These are phyloP conservation scores for Glomus cerebriforme DNA, from an alignment of 192 early-diverging fungal genomes.

Conservation along the genomic window DNA sequence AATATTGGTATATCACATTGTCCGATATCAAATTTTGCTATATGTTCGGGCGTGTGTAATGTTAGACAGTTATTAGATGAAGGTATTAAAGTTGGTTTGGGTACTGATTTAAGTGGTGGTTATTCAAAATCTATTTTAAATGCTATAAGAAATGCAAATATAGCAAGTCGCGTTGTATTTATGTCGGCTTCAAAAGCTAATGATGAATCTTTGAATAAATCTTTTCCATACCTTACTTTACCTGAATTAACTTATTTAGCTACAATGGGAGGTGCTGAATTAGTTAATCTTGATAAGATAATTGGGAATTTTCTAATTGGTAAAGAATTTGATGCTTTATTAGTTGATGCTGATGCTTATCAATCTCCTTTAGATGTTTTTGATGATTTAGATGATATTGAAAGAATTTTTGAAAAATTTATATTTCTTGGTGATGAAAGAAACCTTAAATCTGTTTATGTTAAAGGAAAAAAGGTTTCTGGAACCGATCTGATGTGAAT, in stretches of 20 bases:
- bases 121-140: conserved; percentile 84
- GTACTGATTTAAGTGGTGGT: conserved; percentile 93
- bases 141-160: conserved; percentile 80
- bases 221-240: conserved; percentile 57
- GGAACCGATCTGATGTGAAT: conserved; percentile 16
- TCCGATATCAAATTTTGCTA: conserved; percentile 87
- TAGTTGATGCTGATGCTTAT: conserved; percentile 55
- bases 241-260: conserved; percentile 83
- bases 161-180: conserved; percentile 67
- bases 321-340: conserved; percentile 93
- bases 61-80: conserved; percentile 73
- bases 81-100: conserved; percentile 86
- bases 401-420: conserved; percentile 81
- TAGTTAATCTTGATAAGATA: conserved; percentile 67
- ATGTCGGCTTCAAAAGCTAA: conserved; percentile 29
- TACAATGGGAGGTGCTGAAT: conserved; percentile 87
- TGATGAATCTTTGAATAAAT: conserved; percentile 15
- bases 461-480: conserved; percentile 64
- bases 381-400: conserved; percentile 52
- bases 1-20: conserved; percentile 88
- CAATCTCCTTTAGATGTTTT: conserved; percentile 65
- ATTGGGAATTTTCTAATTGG: conserved; percentile 85
- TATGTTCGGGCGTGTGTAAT: conserved; percentile 79
- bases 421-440: conserved; percentile 90
- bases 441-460: conserved; percentile 80